A percentile compares a stretch with the other conserved stretches of the same genome.
These are phyloP conservation scores for Lablab purpureus DNA, from an alignment of 306 rosid species.

Conservation along the genomic window DNA sequence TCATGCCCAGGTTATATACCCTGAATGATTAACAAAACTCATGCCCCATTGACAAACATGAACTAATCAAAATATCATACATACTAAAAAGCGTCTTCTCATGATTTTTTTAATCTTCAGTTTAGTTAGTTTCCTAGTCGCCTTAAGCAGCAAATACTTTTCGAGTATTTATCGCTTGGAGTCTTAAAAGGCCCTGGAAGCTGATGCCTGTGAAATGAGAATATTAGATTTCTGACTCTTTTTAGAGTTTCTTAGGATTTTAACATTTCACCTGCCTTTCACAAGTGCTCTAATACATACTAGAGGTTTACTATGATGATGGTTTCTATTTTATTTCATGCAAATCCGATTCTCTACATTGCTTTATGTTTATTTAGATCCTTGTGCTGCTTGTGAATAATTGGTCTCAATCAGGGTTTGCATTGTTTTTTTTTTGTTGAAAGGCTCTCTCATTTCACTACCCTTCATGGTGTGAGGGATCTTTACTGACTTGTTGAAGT, in stretches of 20 bases:
- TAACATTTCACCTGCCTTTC: background rate
- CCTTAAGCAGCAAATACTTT: background rate
- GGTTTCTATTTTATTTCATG: background rate
- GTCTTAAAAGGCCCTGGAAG: background rate
- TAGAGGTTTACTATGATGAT: background rate
- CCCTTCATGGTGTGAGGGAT: background rate
- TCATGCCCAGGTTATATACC: background rate
- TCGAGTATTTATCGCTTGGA: background rate
- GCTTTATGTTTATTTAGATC: background rate
- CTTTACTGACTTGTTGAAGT: slow-evolving; percentile 3
- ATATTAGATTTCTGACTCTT: background rate
- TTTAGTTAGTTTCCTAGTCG: background rate
- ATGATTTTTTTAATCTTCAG: background rate
- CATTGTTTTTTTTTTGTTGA: background rate
- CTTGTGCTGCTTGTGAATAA: background rate
- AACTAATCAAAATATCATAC: background rate
- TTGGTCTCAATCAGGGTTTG: slow-evolving; percentile 6
- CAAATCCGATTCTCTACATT: background rate
- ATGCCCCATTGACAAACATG: background rate
- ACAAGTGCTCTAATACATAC: background rate
- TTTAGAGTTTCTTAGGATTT: background rate
- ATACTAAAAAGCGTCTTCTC: background rate
- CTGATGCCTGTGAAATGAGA: background rate
- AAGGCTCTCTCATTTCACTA: background rate
- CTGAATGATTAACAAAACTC: background rate